phyloP scores from a whole-genome alignment of 2,329 filamentous ascomycete species.

The Pseudocercospora macadamiae region DNA sequence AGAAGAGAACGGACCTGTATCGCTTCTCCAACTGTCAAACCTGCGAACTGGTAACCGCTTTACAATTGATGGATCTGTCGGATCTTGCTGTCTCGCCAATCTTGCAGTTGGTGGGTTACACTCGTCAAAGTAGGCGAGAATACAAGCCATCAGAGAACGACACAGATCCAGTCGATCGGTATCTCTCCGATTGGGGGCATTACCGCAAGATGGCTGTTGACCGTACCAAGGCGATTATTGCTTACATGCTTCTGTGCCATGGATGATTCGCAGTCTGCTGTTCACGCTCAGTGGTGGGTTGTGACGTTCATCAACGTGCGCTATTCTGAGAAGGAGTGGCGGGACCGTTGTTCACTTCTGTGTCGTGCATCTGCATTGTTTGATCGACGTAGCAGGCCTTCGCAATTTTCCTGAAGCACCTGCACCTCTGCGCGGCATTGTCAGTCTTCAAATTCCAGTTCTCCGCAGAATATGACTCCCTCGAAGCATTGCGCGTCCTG shows the following conservation, averaged over 20 bases:
- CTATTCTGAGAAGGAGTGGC: too few species aligned
- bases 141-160: neutral
- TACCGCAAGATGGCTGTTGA: too few species aligned
- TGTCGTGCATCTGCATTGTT: neutral
- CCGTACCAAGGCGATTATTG: too few species aligned
- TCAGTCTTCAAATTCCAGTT: neutral
- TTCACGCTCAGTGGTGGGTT: too few species aligned
- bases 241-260: too few species aligned
- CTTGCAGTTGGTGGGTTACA: conserved; percentile 5
- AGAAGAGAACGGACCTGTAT: neutral
- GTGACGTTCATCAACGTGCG: neutral
- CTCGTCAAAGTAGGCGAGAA: conserved; percentile 2
- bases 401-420: neutral
- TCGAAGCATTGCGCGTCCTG: neutral
- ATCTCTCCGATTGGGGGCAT: neutral
- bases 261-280: too few species aligned
- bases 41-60: neutral
- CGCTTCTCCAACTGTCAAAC: conserved; percentile 1
- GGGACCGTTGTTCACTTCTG: neutral
- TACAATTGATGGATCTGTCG: neutral
- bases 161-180: neutral
- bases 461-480: too few species aligned
- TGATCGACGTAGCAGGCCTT: neutral
- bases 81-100: neutral
- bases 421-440: neutral